Base-by-base conservation (phyloP, 1,139 yeast species). In the Blastobotrys petasosporus region DNA sequence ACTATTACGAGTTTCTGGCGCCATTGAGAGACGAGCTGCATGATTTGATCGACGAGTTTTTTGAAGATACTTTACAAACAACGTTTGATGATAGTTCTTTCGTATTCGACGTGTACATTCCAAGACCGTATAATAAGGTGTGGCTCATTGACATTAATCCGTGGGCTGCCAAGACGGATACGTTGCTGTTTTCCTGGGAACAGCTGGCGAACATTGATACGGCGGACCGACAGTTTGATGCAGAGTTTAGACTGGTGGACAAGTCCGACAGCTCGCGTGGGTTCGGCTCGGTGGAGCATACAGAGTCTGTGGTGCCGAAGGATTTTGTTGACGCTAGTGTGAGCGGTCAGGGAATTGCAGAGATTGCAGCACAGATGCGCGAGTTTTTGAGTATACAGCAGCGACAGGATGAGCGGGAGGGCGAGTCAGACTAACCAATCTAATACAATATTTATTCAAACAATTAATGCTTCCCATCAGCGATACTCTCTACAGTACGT, bases 231-330 rank as follows among this genome's bases (percentile, higher is more conserved):
- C 66, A 10, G 58, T 63, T 53, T 41, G 67, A 61, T 4, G 72
- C 71, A 31, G 81, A 79, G 41, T 62, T 90, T n/a, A 69, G 97
- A 37, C 64, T 90, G 10, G 81, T 92, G 10, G 74, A 80, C 2
- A 78, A 79, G 37, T 80, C 83, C 49, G 72, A 84, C 25, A 83
- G 85, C 0, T 55, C 68, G 3, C 46, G 66, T 1, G 71, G 92
- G 30, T 86, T 88, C 67, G 82, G 86, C 0, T 68, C 80, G 1
- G 85, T 83, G 54, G 95, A 87, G 46, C 92, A 85, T 60, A 79
- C 94, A 2, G 95, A 90, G 59, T 87, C 83, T 60, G 90, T 85
- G 58, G 96, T 92, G 2, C 98, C 99, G 0, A 71, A 77, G 45
- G 99, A 92, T 57, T 79, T 94, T 29, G 82, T 92, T 4, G 94